These are phyloP conservation scores for Atalantia buxifolia DNA, from an alignment of 345 rosid species.

Conservation along the genomic window DNA sequence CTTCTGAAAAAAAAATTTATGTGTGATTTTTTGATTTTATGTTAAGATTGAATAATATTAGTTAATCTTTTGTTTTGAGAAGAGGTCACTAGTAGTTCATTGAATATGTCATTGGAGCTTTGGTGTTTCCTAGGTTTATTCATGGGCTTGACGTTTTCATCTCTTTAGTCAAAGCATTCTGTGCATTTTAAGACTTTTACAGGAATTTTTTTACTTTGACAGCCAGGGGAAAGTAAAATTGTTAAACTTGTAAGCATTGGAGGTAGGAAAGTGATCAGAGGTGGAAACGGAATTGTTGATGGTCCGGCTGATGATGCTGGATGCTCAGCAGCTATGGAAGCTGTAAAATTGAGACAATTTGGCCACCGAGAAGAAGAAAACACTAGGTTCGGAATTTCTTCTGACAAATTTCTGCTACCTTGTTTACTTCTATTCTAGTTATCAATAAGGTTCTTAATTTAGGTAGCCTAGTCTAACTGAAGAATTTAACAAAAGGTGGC, in stretches of 20 bases:
- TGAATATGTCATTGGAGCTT: not conserved
- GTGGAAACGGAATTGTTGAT: slow-evolving; percentile 80
- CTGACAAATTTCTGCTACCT: slow-evolving; percentile 14
- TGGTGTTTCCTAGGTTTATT: not conserved
- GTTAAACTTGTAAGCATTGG: slow-evolving; percentile 81
- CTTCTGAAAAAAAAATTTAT: not conserved
- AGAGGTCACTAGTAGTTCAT: not conserved
- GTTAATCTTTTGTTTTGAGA: not conserved
- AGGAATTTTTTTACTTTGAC: slow-evolving; percentile 29
- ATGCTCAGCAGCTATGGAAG: slow-evolving; percentile 40
- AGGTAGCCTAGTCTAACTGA: not conserved
- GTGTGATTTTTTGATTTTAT: not conserved
- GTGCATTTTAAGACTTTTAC: not conserved
- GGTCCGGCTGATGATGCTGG: slow-evolving; percentile 48
- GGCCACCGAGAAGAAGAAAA: slow-evolving; percentile 52
- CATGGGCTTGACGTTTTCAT: slow-evolving; percentile 2
- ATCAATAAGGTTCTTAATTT: slow-evolving; percentile 7
- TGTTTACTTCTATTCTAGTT: slow-evolving; percentile 4
- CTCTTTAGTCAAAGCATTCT: not conserved
- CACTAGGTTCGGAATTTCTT: slow-evolving; percentile 56
- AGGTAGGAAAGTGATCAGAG: slow-evolving; percentile 71
- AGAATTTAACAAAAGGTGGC: slow-evolving; percentile 3
- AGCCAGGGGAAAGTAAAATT: slow-evolving; percentile 93
- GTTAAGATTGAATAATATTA: not conserved
- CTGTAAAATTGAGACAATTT: slow-evolving; percentile 39